Evolutionary conservation across 2,329 filamentous ascomycete species (phyloP).

Genomic region (Paecilomyces sp.): DNA sequence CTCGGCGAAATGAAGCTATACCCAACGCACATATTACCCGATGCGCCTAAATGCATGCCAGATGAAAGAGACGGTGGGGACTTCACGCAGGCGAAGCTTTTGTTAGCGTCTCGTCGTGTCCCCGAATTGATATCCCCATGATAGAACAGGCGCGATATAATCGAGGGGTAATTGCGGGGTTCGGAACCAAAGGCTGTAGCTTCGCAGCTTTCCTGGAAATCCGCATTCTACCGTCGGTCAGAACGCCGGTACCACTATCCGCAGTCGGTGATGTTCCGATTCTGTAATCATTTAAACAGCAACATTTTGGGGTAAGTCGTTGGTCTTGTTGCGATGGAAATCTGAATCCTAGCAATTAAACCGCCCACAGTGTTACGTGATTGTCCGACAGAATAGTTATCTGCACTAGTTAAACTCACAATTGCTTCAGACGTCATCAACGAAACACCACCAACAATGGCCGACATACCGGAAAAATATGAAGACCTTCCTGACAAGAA

Average conservation of each 20-base stretch:
- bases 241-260: neutral
- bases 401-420: neutral
- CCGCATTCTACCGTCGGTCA: neutral
- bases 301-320: neutral
- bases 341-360: neutral
- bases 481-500: slow-evolving; percentile 42
- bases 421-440: neutral
- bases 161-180: neutral
- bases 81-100: neutral
- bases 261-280: neutral
- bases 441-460: neutral
- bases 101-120: neutral
- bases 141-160: neutral
- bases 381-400: neutral
- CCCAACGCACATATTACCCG: neutral
- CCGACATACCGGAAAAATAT: slow-evolving; percentile 21
- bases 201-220: neutral
- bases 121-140: neutral
- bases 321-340: neutral
- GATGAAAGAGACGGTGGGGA: neutral
- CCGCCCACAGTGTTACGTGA: neutral
- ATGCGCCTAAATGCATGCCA: neutral
- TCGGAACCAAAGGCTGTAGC: neutral
- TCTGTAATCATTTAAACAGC: neutral
- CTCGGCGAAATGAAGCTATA: neutral